Evolutionary conservation across 108 stramenopile species (phyloP).

Genomic region (Hondaea fermentalgiana): DNA sequence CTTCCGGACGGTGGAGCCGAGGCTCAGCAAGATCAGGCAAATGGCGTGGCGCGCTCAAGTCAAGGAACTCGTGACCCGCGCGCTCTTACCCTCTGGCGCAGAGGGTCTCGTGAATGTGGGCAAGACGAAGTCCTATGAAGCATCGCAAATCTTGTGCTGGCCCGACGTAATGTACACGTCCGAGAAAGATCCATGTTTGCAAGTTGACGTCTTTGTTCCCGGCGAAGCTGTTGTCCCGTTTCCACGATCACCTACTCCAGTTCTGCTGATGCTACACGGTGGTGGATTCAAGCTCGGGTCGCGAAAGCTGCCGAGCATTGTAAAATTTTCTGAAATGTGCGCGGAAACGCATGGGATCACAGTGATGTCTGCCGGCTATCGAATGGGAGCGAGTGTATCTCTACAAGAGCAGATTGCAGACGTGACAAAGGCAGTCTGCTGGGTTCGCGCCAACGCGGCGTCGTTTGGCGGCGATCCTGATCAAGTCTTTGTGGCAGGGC

Average conservation of each 20-base stretch:
- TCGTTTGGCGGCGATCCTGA: neutral
- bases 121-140: too few species aligned
- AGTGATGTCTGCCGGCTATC: neutral
- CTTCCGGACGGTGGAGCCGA: too few species aligned
- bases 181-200: neutral
- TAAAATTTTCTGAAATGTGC: neutral
- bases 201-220: neutral
- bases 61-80: too few species aligned
- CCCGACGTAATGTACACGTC: neutral
- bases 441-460: neutral
- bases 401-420: neutral
- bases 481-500: neutral
- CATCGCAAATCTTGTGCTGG: neutral
- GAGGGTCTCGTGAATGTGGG: too few species aligned
- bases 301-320: neutral
- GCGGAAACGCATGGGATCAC: neutral
- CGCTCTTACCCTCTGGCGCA: too few species aligned
- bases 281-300: neutral
- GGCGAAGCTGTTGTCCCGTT: neutral
- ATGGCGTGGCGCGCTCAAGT: too few species aligned
- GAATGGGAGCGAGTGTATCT: neutral
- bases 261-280: neutral
- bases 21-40: too few species aligned
- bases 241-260: neutral
- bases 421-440: neutral